Percentiles rank a stretch among this genome's conserved stretches.
Evolutionary conservation across 1,139 yeast species (phyloP).

Genomic region (Protomyces inundatus): DNA sequence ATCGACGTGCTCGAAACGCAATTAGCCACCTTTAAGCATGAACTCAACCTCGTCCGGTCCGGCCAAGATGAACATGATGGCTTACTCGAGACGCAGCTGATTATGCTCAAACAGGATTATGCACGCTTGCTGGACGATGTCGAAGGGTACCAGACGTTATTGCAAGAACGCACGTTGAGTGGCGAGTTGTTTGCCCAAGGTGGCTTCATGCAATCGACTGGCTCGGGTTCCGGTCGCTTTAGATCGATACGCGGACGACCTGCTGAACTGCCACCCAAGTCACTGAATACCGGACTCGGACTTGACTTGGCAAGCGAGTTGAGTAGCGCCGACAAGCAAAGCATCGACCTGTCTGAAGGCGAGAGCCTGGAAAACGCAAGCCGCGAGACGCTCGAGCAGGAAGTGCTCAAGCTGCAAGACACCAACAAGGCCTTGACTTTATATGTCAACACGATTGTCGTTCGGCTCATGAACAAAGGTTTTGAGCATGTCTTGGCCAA

Average conservation of each 20-base stretch:
- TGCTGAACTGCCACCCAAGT: not conserved
- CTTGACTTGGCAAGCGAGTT: constrained; percentile 11
- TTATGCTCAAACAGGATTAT: constrained; percentile 1
- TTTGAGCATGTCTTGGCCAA: constrained; percentile 14
- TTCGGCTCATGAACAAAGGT: constrained; percentile 12
- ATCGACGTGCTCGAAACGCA: not conserved
- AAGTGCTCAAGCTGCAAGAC: constrained; percentile 8
- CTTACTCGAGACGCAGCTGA: not conserved
- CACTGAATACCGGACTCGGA: not conserved
- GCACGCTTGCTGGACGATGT: constrained; percentile 6
- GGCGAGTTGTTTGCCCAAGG: constrained; percentile 13
- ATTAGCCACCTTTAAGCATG: not conserved
- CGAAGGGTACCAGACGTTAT: constrained; percentile 14
- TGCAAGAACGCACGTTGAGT: constrained; percentile 12
- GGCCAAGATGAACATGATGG: not conserved
- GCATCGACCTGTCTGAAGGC: not conserved
- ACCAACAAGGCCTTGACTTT: constrained; percentile 15
- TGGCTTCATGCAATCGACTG: constrained; percentile 14
- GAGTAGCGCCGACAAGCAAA: not conserved
- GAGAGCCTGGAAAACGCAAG: constrained; percentile 5
- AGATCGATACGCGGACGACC: constrained; percentile 17
- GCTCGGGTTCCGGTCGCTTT: not conserved
- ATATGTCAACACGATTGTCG: constrained; percentile 16
- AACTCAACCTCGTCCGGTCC: not conserved
- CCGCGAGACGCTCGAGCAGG: constrained; percentile 13